Evolutionary conservation across 2,329 filamentous ascomycete genomes (phyloP).

Genomic region (Ceratocystis huliohia): DNA sequence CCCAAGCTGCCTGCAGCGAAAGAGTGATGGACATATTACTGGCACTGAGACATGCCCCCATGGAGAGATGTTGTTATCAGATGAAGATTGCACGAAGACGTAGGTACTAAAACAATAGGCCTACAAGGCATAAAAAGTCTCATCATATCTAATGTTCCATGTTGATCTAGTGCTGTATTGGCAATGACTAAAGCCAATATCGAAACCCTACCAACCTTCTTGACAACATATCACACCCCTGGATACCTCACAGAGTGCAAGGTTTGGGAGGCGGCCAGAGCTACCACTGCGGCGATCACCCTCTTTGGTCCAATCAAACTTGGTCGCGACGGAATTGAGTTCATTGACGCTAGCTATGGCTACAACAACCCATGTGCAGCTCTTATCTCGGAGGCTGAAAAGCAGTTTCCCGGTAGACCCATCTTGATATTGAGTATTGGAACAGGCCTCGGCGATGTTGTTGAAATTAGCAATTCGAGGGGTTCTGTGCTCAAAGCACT

Average conservation of each 20-base stretch:
- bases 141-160: too few relatives aligned
- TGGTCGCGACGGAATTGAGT: conserved; percentile 24
- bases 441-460: conserved; percentile 24
- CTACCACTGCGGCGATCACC: conserved; percentile 26
- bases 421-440: conserved; percentile 25
- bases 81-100: too few relatives aligned
- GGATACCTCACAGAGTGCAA: conserved; percentile 22
- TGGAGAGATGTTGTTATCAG: rapidly evolving
- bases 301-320: conserved; percentile 27
- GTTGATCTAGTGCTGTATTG: too few relatives aligned
- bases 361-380: conserved; percentile 28
- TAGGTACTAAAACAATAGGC: rapidly evolving
- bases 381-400: conserved; percentile 25
- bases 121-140: too few relatives aligned
- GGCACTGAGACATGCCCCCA: too few relatives aligned
- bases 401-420: conserved; percentile 22
- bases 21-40: too few relatives aligned
- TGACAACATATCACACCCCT: too few relatives aligned
- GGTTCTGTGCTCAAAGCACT: rapidly evolving
- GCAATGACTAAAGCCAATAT: too few relatives aligned
- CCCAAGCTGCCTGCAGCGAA: too few relatives aligned
- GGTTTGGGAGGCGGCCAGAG: conserved; percentile 27
- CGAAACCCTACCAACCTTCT: too few relatives aligned
- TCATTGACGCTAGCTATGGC: conserved; percentile 27
- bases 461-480: conserved; percentile 21